These are phyloP conservation scores for Gossypium bickii DNA, from an alignment of 345 rosid genomes.

Conservation along the genomic window DNA sequence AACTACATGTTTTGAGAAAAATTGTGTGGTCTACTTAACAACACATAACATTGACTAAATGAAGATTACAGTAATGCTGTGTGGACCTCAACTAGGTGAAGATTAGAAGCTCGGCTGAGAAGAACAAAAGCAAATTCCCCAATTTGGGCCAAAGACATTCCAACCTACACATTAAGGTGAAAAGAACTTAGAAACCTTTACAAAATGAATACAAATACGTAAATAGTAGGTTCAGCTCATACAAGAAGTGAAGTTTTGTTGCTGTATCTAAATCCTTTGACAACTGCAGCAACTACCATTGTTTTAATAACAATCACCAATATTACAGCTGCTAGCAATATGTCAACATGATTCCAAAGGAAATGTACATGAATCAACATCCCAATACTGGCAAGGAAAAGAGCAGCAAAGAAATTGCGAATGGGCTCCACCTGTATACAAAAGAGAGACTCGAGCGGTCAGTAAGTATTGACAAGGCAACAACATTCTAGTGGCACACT, in stretches of 20 bases:
- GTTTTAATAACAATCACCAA: not conserved
- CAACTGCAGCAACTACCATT: not conserved
- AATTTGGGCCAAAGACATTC: conserved; percentile 90
- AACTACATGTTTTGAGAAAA: not conserved
- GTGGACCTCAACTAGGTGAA: conserved; percentile 85
- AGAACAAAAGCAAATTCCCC: conserved; percentile 97
- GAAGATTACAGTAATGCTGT: not conserved
- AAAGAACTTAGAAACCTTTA: conserved; percentile 1
- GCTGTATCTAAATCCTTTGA: not conserved
- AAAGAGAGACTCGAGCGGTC: not conserved
- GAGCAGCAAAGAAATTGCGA: conserved; percentile 34
- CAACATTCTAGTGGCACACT: not conserved
- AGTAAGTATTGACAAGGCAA: not conserved
- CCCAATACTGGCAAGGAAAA: not conserved
- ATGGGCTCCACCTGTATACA: conserved; percentile 58
- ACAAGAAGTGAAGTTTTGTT: not conserved
- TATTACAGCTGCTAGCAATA: not conserved
- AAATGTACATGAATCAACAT: not conserved
- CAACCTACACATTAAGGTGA: conserved; percentile 40
- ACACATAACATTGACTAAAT: not conserved
- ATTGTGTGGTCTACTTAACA: not conserved
- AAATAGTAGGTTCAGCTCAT: not conserved
- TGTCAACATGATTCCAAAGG: not conserved
- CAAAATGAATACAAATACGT: not conserved
- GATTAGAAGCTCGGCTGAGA: conserved; percentile 94